Conservation (phyloP, 257 asterid genomes). For the Henckelia pumila region DNA sequence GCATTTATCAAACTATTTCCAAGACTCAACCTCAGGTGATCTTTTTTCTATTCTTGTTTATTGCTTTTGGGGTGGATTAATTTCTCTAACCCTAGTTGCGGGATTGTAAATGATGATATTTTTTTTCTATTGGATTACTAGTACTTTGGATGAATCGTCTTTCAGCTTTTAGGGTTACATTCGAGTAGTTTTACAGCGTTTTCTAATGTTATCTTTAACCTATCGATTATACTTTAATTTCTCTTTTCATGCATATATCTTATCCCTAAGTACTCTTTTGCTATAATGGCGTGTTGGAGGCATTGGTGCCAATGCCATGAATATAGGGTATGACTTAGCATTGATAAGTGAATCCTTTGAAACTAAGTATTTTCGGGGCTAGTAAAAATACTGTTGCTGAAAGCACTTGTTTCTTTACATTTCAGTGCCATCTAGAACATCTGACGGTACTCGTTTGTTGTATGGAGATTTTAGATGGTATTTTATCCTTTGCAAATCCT, state of each 20-base stretch:
- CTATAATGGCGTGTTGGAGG: neutral
- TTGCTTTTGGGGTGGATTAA: neutral
- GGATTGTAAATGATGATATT: neutral
- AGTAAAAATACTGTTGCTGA: neutral
- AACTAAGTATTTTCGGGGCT: neutral
- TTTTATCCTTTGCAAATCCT: too few species aligned
- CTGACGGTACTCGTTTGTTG: neutral
- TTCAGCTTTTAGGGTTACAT: neutral
- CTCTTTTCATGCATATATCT: neutral
- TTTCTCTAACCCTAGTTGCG: neutral
- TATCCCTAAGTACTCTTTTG: neutral
- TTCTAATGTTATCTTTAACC: neutral
- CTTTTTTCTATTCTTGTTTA: neutral
- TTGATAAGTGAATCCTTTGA: neutral
- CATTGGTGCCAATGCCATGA: neutral
- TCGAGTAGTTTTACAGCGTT: neutral
- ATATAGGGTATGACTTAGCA: too few species aligned
- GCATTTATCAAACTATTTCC: conserved; percentile 52
- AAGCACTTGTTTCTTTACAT: neutral
- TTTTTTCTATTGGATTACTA: neutral
- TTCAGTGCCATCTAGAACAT: neutral
- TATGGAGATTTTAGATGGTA: neutral
- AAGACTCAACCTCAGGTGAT: conserved; percentile 41
- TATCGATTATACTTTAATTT: too few species aligned
- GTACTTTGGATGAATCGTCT: neutral